A percentile compares a stretch with the other conserved stretches of the same genome.
These are phyloP conservation scores for Phytopythium mirpurense DNA, from an alignment of 352 stramenopile genomes.

Conservation along the genomic window DNA sequence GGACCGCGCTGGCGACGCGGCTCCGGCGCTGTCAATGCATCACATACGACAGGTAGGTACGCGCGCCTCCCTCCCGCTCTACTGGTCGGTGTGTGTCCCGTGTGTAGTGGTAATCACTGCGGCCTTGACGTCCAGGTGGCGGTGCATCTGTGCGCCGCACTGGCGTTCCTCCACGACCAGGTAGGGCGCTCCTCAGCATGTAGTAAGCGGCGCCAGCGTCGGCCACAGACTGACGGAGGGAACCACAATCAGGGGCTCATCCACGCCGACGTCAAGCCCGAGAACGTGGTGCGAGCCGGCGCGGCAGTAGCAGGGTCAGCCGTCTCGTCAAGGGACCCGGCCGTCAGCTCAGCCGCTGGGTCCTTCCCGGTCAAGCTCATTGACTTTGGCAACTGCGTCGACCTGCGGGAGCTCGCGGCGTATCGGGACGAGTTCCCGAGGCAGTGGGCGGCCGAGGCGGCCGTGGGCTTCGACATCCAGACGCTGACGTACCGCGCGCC, in stretches of 20 bases:
- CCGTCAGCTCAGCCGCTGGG: background rate
- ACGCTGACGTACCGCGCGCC: slow-evolving; percentile 68
- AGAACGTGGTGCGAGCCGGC: slow-evolving; percentile 46
- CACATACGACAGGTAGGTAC: slow-evolving; percentile 44
- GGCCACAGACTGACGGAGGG: no score
- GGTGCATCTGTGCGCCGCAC: slow-evolving; percentile 55
- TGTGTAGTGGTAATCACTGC: no score
- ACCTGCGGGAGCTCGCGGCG: slow-evolving; percentile 26
- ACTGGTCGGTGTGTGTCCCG: background rate
- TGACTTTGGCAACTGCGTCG: slow-evolving; percentile 77
- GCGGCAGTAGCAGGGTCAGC: background rate
- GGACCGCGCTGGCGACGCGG: background rate
- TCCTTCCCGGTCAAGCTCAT: slow-evolving; percentile 51
- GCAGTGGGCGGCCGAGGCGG: slow-evolving; percentile 7
- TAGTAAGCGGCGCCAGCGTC: no score
- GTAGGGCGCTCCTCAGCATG: slow-evolving; percentile 11
- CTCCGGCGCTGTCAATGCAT: slow-evolving; percentile 25
- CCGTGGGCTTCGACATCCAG: slow-evolving; percentile 59
- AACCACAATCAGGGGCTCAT: slow-evolving; percentile 65
- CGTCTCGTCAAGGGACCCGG: background rate
- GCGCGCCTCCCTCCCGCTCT: background rate
- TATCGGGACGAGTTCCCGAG: slow-evolving; percentile 20
- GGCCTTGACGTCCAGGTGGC: slow-evolving; percentile 24
- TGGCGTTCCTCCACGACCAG: slow-evolving; percentile 55
- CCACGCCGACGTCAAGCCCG: slow-evolving; percentile 73